Conservation (phyloP, 169 alveolate species). For the Theileria sp. region DNA sequence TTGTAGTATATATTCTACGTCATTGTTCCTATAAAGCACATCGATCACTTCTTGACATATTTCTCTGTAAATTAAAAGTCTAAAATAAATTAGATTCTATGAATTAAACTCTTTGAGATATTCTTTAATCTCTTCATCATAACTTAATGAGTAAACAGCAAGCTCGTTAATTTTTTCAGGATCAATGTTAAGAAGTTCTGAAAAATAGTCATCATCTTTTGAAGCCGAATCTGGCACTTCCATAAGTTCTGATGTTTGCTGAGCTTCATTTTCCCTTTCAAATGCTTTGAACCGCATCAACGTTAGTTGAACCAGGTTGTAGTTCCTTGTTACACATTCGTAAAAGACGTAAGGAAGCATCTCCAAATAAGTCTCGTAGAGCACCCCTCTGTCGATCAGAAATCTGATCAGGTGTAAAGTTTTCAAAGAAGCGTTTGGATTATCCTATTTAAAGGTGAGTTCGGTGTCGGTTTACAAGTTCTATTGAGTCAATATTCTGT, state of each 20-base stretch:
- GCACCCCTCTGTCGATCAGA: slow-evolving; percentile 7
- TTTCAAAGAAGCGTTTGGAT: slow-evolving; percentile 17
- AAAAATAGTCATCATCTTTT: neutral
- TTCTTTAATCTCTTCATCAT: slow-evolving; percentile 12
- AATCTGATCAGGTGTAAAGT: slow-evolving; percentile 27
- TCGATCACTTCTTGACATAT: slow-evolving; percentile 23
- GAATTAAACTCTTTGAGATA: slow-evolving; percentile 11
- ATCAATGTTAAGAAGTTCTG: neutral
- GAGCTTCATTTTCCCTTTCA: neutral
- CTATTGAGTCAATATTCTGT: slow-evolving; percentile 31
- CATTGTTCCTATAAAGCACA: slow-evolving; percentile 18
- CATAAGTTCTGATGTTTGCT: neutral
- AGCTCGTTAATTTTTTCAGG: neutral
- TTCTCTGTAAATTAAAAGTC: slow-evolving; percentile 32
- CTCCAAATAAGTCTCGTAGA: slow-evolving; percentile 23
- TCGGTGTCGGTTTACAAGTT: neutral
- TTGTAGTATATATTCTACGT: slow-evolving; percentile 12
- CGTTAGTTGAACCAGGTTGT: slow-evolving; percentile 4
- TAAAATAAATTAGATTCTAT: neutral
- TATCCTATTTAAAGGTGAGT: slow-evolving; percentile 13
- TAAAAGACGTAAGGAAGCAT: slow-evolving; percentile 39
- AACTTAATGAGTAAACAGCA: neutral
- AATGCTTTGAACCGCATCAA: neutral
- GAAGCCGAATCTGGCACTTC: neutral
- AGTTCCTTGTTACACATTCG: slow-evolving; percentile 22